These are phyloP conservation scores for Nemania sp. DNA, from an alignment of 2,329 filamentous ascomycete genomes.

Conservation along the genomic window DNA sequence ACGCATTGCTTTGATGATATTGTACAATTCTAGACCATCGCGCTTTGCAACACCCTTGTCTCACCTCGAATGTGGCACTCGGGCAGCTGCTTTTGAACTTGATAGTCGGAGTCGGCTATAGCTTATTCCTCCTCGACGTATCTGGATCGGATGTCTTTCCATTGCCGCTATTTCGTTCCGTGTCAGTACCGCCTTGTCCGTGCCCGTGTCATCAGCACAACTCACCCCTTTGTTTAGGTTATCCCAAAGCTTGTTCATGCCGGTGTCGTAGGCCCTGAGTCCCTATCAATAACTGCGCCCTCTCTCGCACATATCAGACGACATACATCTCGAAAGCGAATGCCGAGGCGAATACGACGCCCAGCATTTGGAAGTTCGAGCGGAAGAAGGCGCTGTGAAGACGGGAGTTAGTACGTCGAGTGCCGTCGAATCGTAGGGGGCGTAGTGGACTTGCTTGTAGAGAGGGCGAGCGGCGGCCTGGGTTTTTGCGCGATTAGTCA, in stretches of 20 bases:
- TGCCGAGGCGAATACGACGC: constrained; percentile 80
- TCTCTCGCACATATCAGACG: constrained; percentile 16
- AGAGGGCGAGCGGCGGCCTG: constrained; percentile 53
- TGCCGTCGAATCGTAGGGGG: constrained; percentile 4
- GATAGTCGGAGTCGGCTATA: constrained; percentile 10
- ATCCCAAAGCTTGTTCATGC: constrained; percentile 89
- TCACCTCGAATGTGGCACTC: not conserved
- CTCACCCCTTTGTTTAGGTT: constrained; percentile 87
- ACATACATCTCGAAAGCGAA: constrained; percentile 94
- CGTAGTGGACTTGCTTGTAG: constrained; percentile 59
- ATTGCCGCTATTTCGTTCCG: constrained; percentile 76
- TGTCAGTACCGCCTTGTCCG: constrained; percentile 34
- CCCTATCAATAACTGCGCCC: constrained; percentile 40
- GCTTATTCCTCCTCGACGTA: constrained; percentile 69
- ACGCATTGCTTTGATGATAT: constrained; percentile 23
- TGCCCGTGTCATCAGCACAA: constrained; percentile 35
- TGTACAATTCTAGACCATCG: constrained; percentile 27
- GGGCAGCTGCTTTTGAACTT: not conserved
- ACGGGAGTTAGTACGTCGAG: constrained; percentile 33
- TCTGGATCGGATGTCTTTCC: constrained; percentile 96
- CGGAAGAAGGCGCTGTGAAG: constrained; percentile 75
- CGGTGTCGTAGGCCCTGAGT: constrained; percentile 77
- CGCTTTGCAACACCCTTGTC: constrained; percentile 2
- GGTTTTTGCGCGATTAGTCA: constrained; percentile 40
- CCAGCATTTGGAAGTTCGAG: constrained; percentile 86